Percentiles rank a stretch among this genome's conserved stretches.
Conservation (phyloP, 768 basidiomycete species). For the Boletus coccyginus region DNA sequence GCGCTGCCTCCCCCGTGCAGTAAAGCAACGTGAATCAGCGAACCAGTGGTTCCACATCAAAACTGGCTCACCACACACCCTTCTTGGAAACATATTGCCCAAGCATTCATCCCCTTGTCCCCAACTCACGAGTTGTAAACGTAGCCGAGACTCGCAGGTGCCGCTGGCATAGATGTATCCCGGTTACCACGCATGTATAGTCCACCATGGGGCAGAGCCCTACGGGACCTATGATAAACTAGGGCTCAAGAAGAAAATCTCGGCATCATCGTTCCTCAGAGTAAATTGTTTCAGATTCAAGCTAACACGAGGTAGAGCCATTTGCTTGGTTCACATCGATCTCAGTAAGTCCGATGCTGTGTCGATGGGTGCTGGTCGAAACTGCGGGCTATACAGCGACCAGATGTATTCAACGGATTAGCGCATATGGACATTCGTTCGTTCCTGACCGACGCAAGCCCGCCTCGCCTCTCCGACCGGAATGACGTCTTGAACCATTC, state of each 20-base stretch:
- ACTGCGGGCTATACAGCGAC: neutral
- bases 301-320: neutral
- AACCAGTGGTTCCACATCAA: neutral
- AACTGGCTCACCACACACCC: neutral
- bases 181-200: too few species aligned
- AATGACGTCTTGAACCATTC: conserved; percentile 8
- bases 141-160: neutral
- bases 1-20: neutral
- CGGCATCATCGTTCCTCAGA: neutral
- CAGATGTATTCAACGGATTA: neutral
- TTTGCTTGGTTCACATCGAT: neutral
- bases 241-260: too few species aligned
- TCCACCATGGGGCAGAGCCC: too few species aligned
- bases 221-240: too few species aligned
- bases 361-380: too few species aligned
- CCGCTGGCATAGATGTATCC: neutral
- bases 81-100: neutral
- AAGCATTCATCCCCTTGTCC: neutral
- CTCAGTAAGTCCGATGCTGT: neutral
- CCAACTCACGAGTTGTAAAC: too few species aligned
- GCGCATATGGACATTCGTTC: neutral
- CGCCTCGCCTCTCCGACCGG: neutral
- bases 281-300: neutral
- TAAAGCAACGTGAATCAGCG: neutral
- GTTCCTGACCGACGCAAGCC: neutral